A percentile compares a stretch with the other conserved stretches of the same genome.
Conservation (phyloP, 345 rosid species). For the Moricandia arvensis region DNA sequence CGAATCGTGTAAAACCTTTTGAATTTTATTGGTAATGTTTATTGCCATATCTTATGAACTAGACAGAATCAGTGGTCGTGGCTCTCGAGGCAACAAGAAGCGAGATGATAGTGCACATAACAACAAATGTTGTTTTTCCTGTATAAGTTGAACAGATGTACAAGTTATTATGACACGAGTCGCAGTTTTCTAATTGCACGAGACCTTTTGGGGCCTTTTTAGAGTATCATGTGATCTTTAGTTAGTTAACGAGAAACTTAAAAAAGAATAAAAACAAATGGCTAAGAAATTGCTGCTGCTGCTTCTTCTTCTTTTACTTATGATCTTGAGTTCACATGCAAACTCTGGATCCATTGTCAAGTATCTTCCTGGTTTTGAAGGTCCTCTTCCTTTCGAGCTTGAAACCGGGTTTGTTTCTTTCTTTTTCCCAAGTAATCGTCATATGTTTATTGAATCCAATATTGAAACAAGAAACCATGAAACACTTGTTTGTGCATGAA, state of each 20-base stretch:
- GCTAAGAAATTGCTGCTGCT: neutral
- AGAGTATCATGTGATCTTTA: neutral
- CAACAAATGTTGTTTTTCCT: slow-evolving; percentile 64
- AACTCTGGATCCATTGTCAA: neutral
- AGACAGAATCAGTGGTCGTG: neutral
- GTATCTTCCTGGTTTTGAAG: slow-evolving; percentile 9
- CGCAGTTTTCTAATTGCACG: neutral
- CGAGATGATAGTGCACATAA: neutral
- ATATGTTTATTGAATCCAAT: neutral
- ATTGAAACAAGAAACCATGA: neutral
- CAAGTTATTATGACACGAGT: neutral
- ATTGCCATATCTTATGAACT: neutral
- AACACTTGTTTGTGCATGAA: neutral
- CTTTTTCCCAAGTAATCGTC: neutral
- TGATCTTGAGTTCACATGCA: neutral
- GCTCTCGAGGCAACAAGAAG: neutral
- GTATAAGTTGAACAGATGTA: slow-evolving; percentile 79
- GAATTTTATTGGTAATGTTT: no score
- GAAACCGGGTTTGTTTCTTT: slow-evolving; percentile 2
- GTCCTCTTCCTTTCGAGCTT: slow-evolving; percentile 17
- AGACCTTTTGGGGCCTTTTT: neutral
- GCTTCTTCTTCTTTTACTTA: neutral
- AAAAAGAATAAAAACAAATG: neutral
- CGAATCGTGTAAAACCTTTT: neutral
- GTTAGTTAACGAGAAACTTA: neutral